These are phyloP conservation scores for Hordeum pubiflorum DNA, from an alignment of 202 grass and related monocot genomes.

Conservation along the genomic window DNA sequence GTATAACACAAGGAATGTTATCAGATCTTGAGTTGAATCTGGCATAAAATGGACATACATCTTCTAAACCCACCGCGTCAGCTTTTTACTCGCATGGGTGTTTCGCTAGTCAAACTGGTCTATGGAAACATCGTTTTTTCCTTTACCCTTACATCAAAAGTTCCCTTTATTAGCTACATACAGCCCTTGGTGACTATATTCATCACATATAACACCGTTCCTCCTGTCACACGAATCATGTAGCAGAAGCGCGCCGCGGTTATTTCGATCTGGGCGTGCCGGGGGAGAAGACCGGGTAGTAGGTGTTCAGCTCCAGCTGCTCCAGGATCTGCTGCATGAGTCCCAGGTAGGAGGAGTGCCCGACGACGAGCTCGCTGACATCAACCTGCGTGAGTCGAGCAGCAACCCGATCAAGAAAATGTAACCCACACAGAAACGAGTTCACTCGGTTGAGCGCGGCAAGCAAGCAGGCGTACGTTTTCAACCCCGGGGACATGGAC, in stretches of 20 bases:
- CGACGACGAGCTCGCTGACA: conserved; percentile 60
- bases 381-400: conserved; percentile 55
- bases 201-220: not conserved
- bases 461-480: conserved; percentile 44
- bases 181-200: not conserved
- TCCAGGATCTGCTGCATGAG: conserved; percentile 47
- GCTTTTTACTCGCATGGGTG: not conserved
- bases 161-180: conserved; percentile 8
- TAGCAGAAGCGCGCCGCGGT: not conserved
- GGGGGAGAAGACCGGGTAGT: conserved; percentile 61
- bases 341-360: conserved; percentile 70
- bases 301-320: conserved; percentile 67
- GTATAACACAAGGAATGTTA: not conserved
- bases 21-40: not conserved
- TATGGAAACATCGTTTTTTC: not conserved
- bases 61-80: not conserved
- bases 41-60: not conserved
- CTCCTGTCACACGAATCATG: not conserved
- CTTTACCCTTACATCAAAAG: not conserved
- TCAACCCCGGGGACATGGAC: conserved; percentile 68
- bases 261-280: conserved; percentile 16
- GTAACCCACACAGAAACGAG: not conserved
- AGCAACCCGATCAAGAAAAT: not conserved
- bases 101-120: not conserved
- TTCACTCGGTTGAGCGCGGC: not conserved